These are phyloP conservation scores for Chaetomium globosum DNA, from an alignment of 2,329 filamentous ascomycete genomes.

Conservation along the genomic window DNA sequence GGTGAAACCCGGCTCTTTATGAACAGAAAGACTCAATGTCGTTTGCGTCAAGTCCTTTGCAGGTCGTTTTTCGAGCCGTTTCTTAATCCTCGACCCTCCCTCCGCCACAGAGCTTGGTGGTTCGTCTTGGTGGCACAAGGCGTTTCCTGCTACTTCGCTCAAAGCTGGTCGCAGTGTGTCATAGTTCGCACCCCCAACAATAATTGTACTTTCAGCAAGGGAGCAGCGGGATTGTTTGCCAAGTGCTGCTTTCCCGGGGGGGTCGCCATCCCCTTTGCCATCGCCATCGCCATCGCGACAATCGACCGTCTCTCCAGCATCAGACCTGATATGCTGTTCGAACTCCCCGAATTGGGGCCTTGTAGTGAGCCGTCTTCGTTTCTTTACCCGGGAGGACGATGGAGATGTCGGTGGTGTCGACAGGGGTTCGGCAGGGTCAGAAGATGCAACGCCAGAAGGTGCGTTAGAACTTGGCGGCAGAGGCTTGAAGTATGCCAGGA, in stretches of 20 bases:
- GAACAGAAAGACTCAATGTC: constrained; percentile 46
- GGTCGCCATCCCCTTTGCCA: background rate
- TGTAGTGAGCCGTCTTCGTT: constrained; percentile 43
- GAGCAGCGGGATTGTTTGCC: no score
- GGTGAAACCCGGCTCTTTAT: constrained; percentile 43
- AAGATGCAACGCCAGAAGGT: constrained; percentile 39
- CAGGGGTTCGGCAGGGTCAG: constrained; percentile 22
- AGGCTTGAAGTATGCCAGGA: constrained; percentile 39
- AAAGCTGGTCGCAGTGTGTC: background rate
- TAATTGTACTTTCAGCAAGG: background rate
- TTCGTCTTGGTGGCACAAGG: constrained; percentile 4
- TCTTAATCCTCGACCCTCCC: constrained; percentile 17
- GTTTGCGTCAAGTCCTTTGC: constrained; percentile 45
- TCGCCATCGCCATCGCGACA: constrained; percentile 4
- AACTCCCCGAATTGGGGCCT: constrained; percentile 32
- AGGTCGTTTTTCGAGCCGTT: constrained; percentile 21
- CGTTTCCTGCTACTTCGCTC: constrained; percentile 25
- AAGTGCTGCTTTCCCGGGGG: no score
- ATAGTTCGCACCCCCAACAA: background rate
- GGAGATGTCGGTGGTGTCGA: constrained; percentile 43
- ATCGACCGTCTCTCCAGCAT: background rate
- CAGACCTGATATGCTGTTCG: background rate
- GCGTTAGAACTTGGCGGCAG: constrained; percentile 21
- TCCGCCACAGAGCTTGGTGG: background rate
- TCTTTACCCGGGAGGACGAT: constrained; percentile 32